These are phyloP conservation scores for Populus tremula DNA, from an alignment of 345 rosid genomes.

Conservation along the genomic window DNA sequence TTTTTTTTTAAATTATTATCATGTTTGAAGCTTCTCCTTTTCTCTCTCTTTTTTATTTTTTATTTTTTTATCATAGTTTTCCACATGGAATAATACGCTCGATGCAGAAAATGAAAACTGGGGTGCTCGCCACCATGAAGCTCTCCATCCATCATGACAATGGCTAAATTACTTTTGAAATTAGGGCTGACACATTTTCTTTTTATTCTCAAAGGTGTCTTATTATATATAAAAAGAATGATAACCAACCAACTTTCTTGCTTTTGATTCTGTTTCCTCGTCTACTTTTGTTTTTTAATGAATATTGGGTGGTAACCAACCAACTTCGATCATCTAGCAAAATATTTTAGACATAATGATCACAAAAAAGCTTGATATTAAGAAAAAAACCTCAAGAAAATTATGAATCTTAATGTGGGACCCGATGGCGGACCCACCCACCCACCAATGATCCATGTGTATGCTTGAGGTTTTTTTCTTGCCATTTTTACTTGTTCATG, in stretches of 20 bases:
- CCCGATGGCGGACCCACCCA: too few species aligned
- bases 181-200: not conserved
- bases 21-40: too few species aligned
- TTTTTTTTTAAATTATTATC: too few species aligned
- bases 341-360: not conserved
- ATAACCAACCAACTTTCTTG: too few species aligned
- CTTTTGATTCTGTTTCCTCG: not conserved
- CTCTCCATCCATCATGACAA: not conserved
- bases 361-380: not conserved
- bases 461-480: too few species aligned
- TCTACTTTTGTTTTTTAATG: not conserved
- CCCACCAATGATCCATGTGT: too few species aligned
- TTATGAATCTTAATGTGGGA: too few species aligned
- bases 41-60: too few species aligned
- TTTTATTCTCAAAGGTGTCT: not conserved
- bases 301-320: not conserved
- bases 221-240: too few species aligned
- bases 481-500: not conserved
- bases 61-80: too few species aligned
- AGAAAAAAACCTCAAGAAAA: not conserved
- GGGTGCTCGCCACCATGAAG: not conserved
- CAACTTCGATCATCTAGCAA: not conserved
- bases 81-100: not conserved
- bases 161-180: not conserved
- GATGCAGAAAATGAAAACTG: not conserved